A percentile compares a stretch with the other conserved stretches of the same genome.
Evolutionary conservation across 495 filamentous ascomycete genomes (phyloP).

Genomic region (Pseudoneurospora amorphoporcata): DNA sequence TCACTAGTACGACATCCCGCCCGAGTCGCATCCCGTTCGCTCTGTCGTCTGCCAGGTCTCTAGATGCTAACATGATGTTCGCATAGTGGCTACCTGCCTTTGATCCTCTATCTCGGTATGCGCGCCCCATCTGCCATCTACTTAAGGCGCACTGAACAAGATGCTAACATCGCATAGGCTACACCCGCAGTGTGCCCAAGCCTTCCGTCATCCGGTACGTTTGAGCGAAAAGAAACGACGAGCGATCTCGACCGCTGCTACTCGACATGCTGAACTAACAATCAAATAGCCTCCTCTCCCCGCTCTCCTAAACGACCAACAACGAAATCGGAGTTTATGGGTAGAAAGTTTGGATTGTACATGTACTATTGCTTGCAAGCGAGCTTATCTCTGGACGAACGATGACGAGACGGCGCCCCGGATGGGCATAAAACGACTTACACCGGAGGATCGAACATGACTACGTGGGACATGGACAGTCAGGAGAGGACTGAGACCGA

Average conservation of each 20-base stretch:
- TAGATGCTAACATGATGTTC: conserved; percentile 23
- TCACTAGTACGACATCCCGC: conserved; percentile 64
- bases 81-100: conserved; percentile 80
- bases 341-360: conserved; percentile 6
- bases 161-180: conserved; percentile 49
- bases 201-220: conserved; percentile 85
- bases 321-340: background rate
- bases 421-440: background rate
- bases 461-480: background rate
- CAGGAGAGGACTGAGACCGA: background rate
- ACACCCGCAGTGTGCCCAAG: conserved; percentile 83
- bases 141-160: background rate
- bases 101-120: conserved; percentile 95
- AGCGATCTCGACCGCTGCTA: background rate
- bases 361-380: conserved; percentile 9
- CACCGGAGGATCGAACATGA: background rate
- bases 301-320: conserved; percentile 43
- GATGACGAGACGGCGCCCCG: background rate
- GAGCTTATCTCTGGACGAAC: background rate
- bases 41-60: background rate
- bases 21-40: background rate
- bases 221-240: background rate
- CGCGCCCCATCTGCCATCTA: background rate
- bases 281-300: conserved; percentile 54
- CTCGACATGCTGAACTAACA: background rate